phyloP scores from a whole-genome alignment of 257 asterid genomes.

The Osmanthus fragrans region DNA sequence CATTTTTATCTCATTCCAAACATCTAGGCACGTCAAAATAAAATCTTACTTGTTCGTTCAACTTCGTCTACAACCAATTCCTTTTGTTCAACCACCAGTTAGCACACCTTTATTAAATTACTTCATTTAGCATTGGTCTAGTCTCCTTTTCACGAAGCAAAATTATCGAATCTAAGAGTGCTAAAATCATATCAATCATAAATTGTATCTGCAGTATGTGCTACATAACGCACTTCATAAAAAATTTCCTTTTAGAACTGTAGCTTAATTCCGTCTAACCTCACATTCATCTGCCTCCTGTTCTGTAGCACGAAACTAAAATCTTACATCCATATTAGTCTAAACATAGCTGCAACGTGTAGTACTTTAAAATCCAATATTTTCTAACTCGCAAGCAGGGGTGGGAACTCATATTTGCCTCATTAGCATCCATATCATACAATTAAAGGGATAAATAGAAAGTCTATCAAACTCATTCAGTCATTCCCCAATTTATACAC shows the following conservation, averaged over 20 bases:
- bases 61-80: neutral
- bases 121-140: neutral
- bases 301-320: neutral
- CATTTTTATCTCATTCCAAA: neutral
- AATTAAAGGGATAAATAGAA: neutral
- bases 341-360: neutral
- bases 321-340: neutral
- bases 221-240: neutral
- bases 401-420: neutral
- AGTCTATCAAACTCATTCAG: neutral
- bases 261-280: neutral
- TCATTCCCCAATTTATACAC: neutral
- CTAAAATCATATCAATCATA: constrained; percentile 7
- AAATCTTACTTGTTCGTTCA: neutral
- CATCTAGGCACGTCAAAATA: neutral
- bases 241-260: neutral
- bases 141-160: neutral
- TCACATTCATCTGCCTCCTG: neutral
- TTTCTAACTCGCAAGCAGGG: neutral
- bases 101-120: neutral
- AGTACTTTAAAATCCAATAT: neutral
- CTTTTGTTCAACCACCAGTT: neutral
- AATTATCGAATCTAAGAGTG: neutral
- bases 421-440: neutral
- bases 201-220: neutral